Conservation (phyloP, 257 asterid species). For the Thymus quinquecostatus region DNA sequence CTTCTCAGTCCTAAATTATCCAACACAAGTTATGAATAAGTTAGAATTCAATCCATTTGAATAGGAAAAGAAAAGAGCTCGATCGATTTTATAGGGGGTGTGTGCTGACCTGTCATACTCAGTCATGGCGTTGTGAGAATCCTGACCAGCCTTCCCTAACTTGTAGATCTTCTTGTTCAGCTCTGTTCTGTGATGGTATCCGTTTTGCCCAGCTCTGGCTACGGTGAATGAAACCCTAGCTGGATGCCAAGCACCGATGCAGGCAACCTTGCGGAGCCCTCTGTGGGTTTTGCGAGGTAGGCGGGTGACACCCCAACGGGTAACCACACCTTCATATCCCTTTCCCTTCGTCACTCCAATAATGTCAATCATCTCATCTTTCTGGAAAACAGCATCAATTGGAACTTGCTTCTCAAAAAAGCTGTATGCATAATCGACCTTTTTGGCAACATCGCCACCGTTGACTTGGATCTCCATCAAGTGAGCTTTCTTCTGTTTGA, state of each 20-base stretch:
- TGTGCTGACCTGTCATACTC: conserved; percentile 75
- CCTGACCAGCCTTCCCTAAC: conserved; percentile 79
- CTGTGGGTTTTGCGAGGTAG: conserved; percentile 90
- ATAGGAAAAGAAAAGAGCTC: not conserved
- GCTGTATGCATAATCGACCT: conserved; percentile 76
- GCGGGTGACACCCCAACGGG: conserved; percentile 96
- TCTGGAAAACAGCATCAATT: conserved; percentile 79
- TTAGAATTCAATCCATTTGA: not conserved
- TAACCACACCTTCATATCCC: conserved; percentile 86
- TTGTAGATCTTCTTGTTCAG: conserved; percentile 86
- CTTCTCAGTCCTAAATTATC: conserved; percentile 77
- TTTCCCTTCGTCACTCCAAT: conserved; percentile 85
- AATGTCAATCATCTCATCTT: conserved; percentile 86
- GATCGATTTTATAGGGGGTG: not conserved
- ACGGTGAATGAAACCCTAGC: conserved; percentile 85
- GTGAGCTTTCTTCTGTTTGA: conserved; percentile 86
- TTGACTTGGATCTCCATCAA: conserved; percentile 88
- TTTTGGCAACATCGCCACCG: conserved; percentile 70
- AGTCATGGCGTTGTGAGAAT: conserved; percentile 70
- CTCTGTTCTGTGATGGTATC: conserved; percentile 86
- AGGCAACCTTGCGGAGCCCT: conserved; percentile 89
- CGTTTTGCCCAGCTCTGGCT: conserved; percentile 92
- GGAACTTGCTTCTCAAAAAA: conserved; percentile 86
- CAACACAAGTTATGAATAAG: not conserved
- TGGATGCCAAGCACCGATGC: conserved; percentile 96